Base-by-base conservation (phyloP, 2,329 filamentous ascomycete species). In the Pleurostoma richardsiae region DNA sequence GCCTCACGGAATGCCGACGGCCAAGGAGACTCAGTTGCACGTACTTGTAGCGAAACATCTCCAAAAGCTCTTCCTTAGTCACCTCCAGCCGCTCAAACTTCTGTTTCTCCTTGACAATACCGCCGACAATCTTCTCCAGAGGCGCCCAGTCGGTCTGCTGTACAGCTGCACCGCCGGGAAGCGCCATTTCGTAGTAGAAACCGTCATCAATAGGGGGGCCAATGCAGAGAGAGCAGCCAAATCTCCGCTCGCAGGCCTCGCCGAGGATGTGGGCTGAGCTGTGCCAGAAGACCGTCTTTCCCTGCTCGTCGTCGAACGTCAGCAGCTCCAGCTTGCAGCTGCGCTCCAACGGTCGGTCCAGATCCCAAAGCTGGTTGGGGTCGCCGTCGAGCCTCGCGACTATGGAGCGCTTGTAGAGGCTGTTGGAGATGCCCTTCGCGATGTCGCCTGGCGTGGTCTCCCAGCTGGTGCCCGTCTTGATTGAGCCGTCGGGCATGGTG, bases 121-220 rank as follows among this genome's bases (percentile, higher is more conserved):
- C 86, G 60, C 79, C 76, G 30, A 91, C 88, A 53, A 90, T 83
- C 50, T 77, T 83, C 70, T 96, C 90, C 26, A 97, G 75, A 2
- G 87, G 83, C 66, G 91, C 86, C 80, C 90, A 91, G 69, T 97
- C 94, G 47, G 76, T 69, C 55, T 86, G 76, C 48, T 85, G 82
- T 39, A 96, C 88, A 60, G 75, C 83, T 61, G 70, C 73, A 46
- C 84, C 83, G 38, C 86, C 84, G 41, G 86, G 81, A 40, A 89
- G 76, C 30, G 87, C 87, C 91, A 97, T 96, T 70, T 97, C 90
- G 69, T 96, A 97, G 77, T 96, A 96, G 76, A 96, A 96, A 38
- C 90, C 92, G 66, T 91, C 86, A 45, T 90, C 83, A 40, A 92
- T 90, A 7, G 90, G 94, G 31, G 94, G 94, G 28, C 94, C 94